Conservation (phyloP, 306 rosid genomes). For the Styphnolobium japonicum region DNA sequence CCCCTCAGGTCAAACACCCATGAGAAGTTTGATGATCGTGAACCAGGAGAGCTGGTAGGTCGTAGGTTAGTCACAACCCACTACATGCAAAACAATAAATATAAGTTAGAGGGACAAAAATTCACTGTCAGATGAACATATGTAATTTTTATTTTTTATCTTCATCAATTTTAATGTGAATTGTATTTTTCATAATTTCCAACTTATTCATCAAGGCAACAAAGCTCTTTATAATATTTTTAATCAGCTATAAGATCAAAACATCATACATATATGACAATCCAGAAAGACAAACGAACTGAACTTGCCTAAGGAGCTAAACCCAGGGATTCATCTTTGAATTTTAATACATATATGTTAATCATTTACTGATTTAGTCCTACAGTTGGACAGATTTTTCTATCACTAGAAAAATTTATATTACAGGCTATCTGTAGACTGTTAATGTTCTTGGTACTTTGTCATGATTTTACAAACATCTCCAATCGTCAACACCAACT, state of each 20-base stretch:
- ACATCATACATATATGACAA: background rate
- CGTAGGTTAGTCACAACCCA: conserved; percentile 95
- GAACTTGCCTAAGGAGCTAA: background rate
- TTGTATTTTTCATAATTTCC: background rate
- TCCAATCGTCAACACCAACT: too few relatives aligned
- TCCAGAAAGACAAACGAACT: background rate
- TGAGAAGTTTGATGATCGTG: conserved; percentile 54
- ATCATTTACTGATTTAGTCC: too few relatives aligned
- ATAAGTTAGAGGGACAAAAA: background rate
- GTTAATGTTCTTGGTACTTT: too few relatives aligned
- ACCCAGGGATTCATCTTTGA: background rate
- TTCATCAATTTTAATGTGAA: background rate
- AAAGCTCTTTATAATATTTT: conserved; percentile 4
- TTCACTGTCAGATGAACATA: background rate
- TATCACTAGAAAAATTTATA: too few relatives aligned
- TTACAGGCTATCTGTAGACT: too few relatives aligned
- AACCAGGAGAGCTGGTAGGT: conserved; percentile 48
- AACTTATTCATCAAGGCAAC: conserved; percentile 1
- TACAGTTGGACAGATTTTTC: too few relatives aligned
- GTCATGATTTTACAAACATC: too few relatives aligned
- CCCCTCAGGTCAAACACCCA: conserved; percentile 89
- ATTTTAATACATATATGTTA: background rate
- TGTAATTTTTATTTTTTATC: background rate
- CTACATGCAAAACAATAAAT: conserved; percentile 41
- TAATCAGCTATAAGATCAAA: background rate